Percentiles rank a stretch among this genome's conserved stretches.
Conservation (phyloP, 2,329 filamentous ascomycete species). For the Fusarium burgessii region DNA sequence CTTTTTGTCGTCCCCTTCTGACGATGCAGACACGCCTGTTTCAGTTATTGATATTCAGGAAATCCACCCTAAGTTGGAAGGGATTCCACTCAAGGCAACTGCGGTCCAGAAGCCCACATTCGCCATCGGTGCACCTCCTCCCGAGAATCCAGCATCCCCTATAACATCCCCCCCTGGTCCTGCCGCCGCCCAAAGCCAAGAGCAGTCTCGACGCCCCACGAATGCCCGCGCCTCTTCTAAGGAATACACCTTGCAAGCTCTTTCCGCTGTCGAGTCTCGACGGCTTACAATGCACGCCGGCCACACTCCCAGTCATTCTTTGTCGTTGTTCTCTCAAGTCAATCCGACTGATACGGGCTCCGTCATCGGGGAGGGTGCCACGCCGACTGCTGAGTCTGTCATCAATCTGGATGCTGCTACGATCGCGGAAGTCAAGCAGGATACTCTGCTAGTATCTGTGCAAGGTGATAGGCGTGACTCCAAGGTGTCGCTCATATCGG, state of each 20-base stretch:
- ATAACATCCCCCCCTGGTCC: slow-evolving; percentile 46
- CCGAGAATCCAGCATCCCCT: slow-evolving; percentile 48
- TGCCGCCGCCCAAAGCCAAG: slow-evolving; percentile 29
- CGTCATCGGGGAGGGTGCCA: slow-evolving; percentile 45
- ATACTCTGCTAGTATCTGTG: slow-evolving; percentile 4
- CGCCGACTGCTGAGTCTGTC: slow-evolving; percentile 44
- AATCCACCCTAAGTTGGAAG: slow-evolving; percentile 70
- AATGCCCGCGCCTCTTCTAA: slow-evolving; percentile 49
- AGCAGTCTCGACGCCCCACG: slow-evolving; percentile 22
- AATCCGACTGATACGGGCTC: slow-evolving; percentile 54
- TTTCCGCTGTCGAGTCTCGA: slow-evolving; percentile 61
- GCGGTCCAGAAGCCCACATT: slow-evolving; percentile 67
- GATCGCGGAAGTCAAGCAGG: neutral
- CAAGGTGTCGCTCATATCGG: slow-evolving; percentile 33
- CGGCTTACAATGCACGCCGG: slow-evolving; percentile 72
- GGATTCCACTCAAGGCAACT: slow-evolving; percentile 66
- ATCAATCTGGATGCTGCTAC: slow-evolving; percentile 21
- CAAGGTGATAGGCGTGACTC: slow-evolving; percentile 27
- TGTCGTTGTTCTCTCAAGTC: slow-evolving; percentile 63
- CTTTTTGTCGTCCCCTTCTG: slow-evolving; percentile 52
- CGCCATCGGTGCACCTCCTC: slow-evolving; percentile 49
- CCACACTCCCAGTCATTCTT: slow-evolving; percentile 71
- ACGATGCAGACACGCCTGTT: slow-evolving; percentile 50
- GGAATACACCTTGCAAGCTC: slow-evolving; percentile 59
- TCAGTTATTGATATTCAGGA: slow-evolving; percentile 68